Evolutionary conservation across 1,284 basidiomycete species (phyloP), one percentile per base, ranked within the genome.

Genomic region (Ustanciosporium gigantosporum): DNA sequence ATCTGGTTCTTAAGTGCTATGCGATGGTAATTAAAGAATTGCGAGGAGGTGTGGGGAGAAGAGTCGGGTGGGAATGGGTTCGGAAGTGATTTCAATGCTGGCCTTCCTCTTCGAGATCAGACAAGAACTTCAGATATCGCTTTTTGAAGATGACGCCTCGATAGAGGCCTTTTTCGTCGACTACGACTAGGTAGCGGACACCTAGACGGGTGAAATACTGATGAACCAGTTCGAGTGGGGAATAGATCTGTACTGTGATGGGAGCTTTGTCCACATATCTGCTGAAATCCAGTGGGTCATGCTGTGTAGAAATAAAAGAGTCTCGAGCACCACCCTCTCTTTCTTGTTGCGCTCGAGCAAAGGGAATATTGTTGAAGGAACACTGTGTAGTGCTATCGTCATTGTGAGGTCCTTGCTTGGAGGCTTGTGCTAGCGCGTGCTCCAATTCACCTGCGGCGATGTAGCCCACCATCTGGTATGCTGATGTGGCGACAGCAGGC

Each of bases 91-190:
- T n/a, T n/a, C n/a, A n/a, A n/a, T n/a, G n/a, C n/a, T n/a, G n/a
- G n/a, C n/a, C n/a, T n/a, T n/a, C 23, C 21, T 37, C 25, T 41
- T 64, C 60, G n/a, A 58, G 35, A 37, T 64, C 49, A 0, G 49
- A 46, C 29, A 64, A 49, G 23, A 64, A 64, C 35, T 64, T 64
- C 25, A 64, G 34, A 15, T 64, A 64, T 16, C 85, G 85, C 79
- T 93, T 93, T 82, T 95, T 95, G 78, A 92, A 89, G 51, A 97
- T 88, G 9, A 93, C 82, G 5, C 93, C 93, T 70, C 88, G 86
- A 73, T 92, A 96, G 42, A 86, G 80, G 2, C 93, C 92, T 46
- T 89, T 85, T 2, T 84, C 80, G 76, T 96, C 90, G 2, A 84
- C 87, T 5, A 95, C 86, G 20, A 96, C 82, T 21, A 73, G 41